These are phyloP conservation scores for Schizochytrium sp. DNA, from an alignment of 108 stramenopile species.

Conservation along the genomic window DNA sequence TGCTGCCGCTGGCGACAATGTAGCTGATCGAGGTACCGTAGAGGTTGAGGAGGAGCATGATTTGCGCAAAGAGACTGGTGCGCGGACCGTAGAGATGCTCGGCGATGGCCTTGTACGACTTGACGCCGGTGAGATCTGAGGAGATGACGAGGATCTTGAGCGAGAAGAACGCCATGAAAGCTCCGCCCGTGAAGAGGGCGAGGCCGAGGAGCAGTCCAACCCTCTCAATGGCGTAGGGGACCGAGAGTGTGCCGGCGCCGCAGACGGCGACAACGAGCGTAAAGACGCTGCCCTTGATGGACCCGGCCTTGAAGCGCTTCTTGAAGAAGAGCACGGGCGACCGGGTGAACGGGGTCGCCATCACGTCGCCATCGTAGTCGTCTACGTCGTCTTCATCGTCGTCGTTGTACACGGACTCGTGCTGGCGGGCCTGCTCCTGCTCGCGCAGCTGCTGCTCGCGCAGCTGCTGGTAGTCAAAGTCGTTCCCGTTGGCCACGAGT, in stretches of 20 bases:
- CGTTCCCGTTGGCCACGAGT: neutral
- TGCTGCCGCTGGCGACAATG: neutral
- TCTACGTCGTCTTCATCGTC: neutral
- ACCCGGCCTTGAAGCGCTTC: slow-evolving; percentile 12
- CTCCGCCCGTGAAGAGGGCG: neutral
- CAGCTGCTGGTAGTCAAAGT: neutral
- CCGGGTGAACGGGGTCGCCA: neutral
- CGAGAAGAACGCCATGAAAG: slow-evolving; percentile 8
- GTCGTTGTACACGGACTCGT: neutral
- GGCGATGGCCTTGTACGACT: slow-evolving; percentile 1
- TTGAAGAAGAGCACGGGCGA: slow-evolving; percentile 13
- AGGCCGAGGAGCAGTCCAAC: neutral
- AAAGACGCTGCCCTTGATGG: neutral
- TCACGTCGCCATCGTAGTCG: neutral
- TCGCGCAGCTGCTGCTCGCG: neutral
- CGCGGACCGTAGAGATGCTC: neutral
- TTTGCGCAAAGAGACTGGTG: neutral
- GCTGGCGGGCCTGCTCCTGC: neutral
- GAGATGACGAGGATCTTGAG: neutral
- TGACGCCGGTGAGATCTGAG: neutral
- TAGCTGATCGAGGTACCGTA: slow-evolving; percentile 1
- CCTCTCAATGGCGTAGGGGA: neutral
- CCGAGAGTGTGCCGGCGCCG: slow-evolving; percentile 1
- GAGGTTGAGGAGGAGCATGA: neutral
- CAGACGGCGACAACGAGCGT: neutral